These are phyloP conservation scores for Tilletia walkeri DNA, from an alignment of 1,284 basidiomycete species.

Conservation along the genomic window DNA sequence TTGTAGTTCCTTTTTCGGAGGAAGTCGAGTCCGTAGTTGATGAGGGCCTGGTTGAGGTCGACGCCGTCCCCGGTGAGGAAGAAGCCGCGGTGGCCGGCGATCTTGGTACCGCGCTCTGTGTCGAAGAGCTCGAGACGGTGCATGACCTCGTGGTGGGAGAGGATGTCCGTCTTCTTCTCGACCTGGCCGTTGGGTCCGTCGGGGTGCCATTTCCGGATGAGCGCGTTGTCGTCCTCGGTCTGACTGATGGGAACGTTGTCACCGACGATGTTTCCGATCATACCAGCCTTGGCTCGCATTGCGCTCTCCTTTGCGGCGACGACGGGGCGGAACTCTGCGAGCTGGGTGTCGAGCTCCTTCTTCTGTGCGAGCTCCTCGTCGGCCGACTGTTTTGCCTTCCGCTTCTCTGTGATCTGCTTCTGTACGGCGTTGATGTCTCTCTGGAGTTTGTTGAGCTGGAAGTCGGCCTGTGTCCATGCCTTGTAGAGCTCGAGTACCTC, in stretches of 20 bases:
- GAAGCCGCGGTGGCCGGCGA: constrained; percentile 92
- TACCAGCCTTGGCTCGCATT: constrained; percentile 76
- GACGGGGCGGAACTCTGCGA: constrained; percentile 68
- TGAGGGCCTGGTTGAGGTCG: constrained; percentile 93
- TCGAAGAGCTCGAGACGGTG: constrained; percentile 91
- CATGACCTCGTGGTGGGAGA: constrained; percentile 95
- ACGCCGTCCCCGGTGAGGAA: constrained; percentile 93
- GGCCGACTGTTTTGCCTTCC: constrained; percentile 87
- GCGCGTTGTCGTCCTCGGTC: constrained; percentile 92
- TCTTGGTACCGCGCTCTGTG: constrained; percentile 83
- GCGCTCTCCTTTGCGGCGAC: constrained; percentile 67
- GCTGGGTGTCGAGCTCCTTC: constrained; percentile 72
- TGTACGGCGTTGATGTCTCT: constrained; percentile 86
- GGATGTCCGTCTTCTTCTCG: constrained; percentile 67
- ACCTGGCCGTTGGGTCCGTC: constrained; percentile 66
- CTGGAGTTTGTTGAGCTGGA: constrained; percentile 72
- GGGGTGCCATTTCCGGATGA: constrained; percentile 81
- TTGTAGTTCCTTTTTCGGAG: constrained; percentile 78
- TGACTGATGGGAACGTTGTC: constrained; percentile 78
- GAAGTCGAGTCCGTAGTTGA: constrained; percentile 93
- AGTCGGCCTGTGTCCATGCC: constrained; percentile 87
- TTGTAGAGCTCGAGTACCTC: constrained; percentile 88
- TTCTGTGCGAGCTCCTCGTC: constrained; percentile 80
- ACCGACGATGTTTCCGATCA: constrained; percentile 90
- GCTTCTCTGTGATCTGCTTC: constrained; percentile 89